Evolutionary conservation across 2,329 filamentous ascomycete genomes (phyloP), one percentile per base, ranked within the genome.

Genomic region (Fusarium domesticum): DNA sequence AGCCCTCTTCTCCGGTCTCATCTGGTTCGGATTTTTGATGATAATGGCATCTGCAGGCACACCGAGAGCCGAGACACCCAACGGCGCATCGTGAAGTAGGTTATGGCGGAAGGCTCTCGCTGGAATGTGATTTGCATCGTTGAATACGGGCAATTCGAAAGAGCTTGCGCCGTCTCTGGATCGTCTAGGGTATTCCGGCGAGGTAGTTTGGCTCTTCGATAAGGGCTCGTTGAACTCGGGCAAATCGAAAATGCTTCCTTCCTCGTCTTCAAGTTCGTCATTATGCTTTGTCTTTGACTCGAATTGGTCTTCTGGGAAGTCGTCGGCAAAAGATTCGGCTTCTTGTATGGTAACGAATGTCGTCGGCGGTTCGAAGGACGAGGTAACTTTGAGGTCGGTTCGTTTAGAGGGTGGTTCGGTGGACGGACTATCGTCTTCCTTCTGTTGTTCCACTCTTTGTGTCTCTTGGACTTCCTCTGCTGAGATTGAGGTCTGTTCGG

Each of bases 21-120:
- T 50, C 35, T 54, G 57, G 17, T 69, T 64, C 6, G 67, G 65
- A 34, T 70, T 68, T 18, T 66, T 64, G 39, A 80, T 64, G 28
- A 81, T 64, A 35, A 81, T 71, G 18, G 73, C 73, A 14, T 71
- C 64, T 11, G 70, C 70, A 3, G 60, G 61, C 23, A 58, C 44
- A 16, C 69, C 69, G 4, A 71, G 62, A 1, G 67, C 64, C 4
- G 57, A 51, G 14, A 66, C 54, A 1, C 60, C 61, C 6, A 71
- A 48, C 18, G 53, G 47, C n/a, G 60, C 51, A 18, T 64, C 58
- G 4, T 57, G 54, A 1, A 69, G 37, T 12, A 67, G 57, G 4
- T 46, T 47, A 42, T 67, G 53, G 6, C 46, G 51, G 12, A 64
- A 55, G 14, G 14, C 20, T 31, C 33, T 47, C 25, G 33, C 43